Evolutionary conservation across 75 land plant genomes (phyloP), one percentile per base, ranked within the genome.

Genomic region (Sequoia sempervirens): DNA sequence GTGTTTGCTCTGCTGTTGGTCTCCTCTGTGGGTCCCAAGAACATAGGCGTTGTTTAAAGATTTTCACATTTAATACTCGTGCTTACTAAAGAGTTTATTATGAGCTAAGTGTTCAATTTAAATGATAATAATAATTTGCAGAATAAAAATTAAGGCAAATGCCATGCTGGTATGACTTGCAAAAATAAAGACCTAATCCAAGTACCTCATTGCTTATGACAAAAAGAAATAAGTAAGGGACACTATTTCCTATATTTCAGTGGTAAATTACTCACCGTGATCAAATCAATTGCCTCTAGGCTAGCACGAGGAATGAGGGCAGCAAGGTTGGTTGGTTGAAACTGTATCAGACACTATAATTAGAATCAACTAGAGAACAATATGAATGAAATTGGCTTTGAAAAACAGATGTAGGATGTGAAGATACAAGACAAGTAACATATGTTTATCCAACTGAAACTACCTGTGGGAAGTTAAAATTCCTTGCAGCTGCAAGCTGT

Each of bases 281-380:
- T 96, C 69, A 96, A 88, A 84, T 95, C 93, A 83, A 95, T 84
- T 46, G 99, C 97, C 84, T 92, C 93, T 52, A 80, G 47, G 87
- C 99, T 96, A 50, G 99, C 99, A 88, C 83, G 86, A 2, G 99
- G 99, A 78, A 96, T 88, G 26, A 53, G 0, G 18, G 86, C 84
- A 37, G 94, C 83, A n/a, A 96, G 91, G 82, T 86, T 85, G 13
- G 89, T 81, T 30, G 92, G 90, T 15, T 83, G 47, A 75, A 88
- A 75, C 97, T 95, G 86, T 68, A 90, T 36, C 54, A 28, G 0
- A 34, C 34, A n/a, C 36, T 4, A 83, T 2, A 45, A 78, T 40
- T 45, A 45, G 80, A 79, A 46, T 45, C 5, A 45, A 20, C 46
- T 43, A 73, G 46, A 47, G 45, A 73, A 45, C 3, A 75, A 81